Evolutionary conservation across 371 early-diverging fungal species (phyloP), one percentile per base, ranked within the genome.

Genomic region (Mucor velutinosus): DNA sequence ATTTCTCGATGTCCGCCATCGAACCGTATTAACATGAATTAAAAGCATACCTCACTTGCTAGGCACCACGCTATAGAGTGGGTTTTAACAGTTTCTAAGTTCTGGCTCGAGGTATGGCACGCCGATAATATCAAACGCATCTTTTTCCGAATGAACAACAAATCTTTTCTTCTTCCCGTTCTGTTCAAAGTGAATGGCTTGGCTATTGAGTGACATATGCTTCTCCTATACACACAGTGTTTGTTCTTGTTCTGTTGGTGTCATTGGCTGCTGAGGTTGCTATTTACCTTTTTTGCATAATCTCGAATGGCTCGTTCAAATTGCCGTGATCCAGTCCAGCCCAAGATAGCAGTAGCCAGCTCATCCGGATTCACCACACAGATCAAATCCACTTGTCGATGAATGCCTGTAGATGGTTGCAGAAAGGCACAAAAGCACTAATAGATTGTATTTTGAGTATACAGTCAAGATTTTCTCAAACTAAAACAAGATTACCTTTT

Each of bases 351-450:
- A 29, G 75, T 73, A 3, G 71, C 55, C 25, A 73, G 71, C 29
- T 81, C 71, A 11, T 63, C 64, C n/a, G 45, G 65, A 4, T 78
- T 23, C 29, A 35, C 10, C 6, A 67, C 76, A 41, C 83, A 65
- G 60, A 86, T 83, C 5, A 86, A 29, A 39, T 86, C 87, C 4
- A 86, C 80, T 60, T 86, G 87, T 7, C 87, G 76, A 51, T 71
- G 47, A 7, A 76, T 75, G 15, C 69, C 58, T 17, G 74, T 74
- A 0, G 81, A 77, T 12, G 85, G 87, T 45, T 86, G 87, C 41
- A 74, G 58, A 63, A 86, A 75, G 12, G 81, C 85, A 37, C 63
- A 60, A 66, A 81, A 82, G 25, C 80, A 80, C 82, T 83, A 60
- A 10, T 23, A 60, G n/a, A n/a, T n/a, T n/a, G n/a, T n/a, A n/a